Conservation (phyloP, 495 filamentous ascomycete species). For the Aspergillus diversus region DNA sequence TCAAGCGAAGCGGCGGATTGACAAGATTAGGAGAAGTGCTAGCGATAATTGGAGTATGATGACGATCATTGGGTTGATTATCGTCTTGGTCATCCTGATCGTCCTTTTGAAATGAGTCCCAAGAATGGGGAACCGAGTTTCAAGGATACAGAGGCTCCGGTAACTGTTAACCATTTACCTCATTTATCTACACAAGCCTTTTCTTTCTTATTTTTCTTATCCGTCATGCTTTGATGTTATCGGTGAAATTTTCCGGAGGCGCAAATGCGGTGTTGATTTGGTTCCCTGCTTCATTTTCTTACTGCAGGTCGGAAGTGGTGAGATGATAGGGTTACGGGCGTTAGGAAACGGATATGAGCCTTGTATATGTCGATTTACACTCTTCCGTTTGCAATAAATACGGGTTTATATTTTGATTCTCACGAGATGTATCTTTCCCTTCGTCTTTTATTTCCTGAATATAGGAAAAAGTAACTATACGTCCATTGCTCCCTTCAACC, state of each 20-base stretch:
- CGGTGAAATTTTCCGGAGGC: conserved; percentile 8
- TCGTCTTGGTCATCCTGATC: conserved; percentile 78
- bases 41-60: conserved; percentile 81
- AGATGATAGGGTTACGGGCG: conserved; percentile 22
- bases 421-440: neutral
- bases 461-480: too few species aligned
- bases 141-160: conserved; percentile 1
- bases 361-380: neutral
- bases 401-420: neutral
- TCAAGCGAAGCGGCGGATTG: conserved; percentile 70
- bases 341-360: conserved; percentile 7
- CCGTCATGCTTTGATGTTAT: conserved; percentile 11
- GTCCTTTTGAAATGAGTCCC: conserved; percentile 67
- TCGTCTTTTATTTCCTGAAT: neutral
- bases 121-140: neutral
- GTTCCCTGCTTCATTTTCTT: conserved; percentile 4
- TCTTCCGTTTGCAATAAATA: conserved; percentile 2
- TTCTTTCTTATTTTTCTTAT: conserved; percentile 8
- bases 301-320: conserved; percentile 2
- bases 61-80: conserved; percentile 74
- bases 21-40: conserved; percentile 69
- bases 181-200: neutral
- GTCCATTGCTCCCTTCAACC: too few species aligned
- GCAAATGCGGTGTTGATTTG: conserved; percentile 17
- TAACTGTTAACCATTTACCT: neutral